Evolutionary conservation across 2,329 filamentous ascomycete genomes (phyloP).

Genomic region (Cladophialophora bantiana): DNA sequence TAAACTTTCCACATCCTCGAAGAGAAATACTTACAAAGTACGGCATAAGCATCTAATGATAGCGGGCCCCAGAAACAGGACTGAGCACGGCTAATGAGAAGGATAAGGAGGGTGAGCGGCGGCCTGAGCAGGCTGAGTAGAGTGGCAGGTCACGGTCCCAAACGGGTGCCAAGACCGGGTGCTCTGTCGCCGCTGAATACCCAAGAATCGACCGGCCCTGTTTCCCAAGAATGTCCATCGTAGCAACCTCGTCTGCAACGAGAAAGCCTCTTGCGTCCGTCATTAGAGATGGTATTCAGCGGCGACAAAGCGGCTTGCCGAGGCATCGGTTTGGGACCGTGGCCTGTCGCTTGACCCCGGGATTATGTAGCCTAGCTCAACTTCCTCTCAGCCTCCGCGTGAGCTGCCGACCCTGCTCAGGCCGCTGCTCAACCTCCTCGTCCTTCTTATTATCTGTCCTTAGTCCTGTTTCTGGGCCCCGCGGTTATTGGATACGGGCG

Average conservation of each 20-base stretch:
- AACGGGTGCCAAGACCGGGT: slow-evolving; percentile 12
- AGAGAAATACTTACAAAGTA: slow-evolving; percentile 3
- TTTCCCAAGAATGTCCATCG: no score
- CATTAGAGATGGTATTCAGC: no score
- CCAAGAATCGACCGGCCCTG: no score
- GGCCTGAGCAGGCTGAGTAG: not conserved
- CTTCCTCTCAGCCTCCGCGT: no score
- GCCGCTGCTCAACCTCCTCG: slow-evolving; percentile 3
- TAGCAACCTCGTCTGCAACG: no score
- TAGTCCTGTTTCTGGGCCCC: slow-evolving; percentile 13
- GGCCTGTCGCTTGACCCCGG: no score
- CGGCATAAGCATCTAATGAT: slow-evolving; percentile 12
- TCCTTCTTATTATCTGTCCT: slow-evolving; percentile 3
- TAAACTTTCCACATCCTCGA: slow-evolving; percentile 12
- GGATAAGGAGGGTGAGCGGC: slow-evolving; percentile 1
- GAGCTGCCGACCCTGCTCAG: no score
- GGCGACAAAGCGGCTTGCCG: no score
- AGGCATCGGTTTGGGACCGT: no score
- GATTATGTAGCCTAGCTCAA: no score
- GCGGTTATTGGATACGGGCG: slow-evolving; percentile 13
- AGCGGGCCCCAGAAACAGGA: slow-evolving; percentile 3
- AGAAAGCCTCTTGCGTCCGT: no score
- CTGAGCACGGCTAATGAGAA: slow-evolving; percentile 8
- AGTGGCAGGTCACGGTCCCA: slow-evolving; percentile 21
- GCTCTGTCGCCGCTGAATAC: slow-evolving; percentile 11